A percentile compares a stretch with the other conserved stretches of the same genome.
phyloP scores from a whole-genome alignment of 179 eudicot genomes.

The Beta lomatogona region DNA sequence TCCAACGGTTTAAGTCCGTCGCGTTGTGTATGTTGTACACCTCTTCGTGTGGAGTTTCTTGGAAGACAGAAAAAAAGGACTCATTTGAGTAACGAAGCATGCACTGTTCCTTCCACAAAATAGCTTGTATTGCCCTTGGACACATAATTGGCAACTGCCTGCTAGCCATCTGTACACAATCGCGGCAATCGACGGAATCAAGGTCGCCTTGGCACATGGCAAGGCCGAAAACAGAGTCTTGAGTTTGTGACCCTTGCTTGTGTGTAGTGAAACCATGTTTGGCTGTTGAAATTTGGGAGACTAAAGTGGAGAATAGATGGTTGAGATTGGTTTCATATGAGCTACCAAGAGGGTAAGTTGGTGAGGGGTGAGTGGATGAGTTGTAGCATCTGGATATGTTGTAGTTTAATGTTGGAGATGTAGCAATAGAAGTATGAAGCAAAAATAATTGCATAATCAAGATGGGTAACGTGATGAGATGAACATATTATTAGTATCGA shows the following conservation, averaged over 20 bases:
- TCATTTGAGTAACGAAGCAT: slow-evolving; percentile 19
- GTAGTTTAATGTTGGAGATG: not conserved
- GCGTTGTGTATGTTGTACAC: no score
- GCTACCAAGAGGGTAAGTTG: not conserved
- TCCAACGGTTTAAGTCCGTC: not conserved
- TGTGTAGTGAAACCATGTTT: not conserved
- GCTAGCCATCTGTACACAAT: not conserved
- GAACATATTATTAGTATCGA: no score
- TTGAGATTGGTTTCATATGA: slow-evolving; percentile 13
- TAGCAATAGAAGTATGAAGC: not conserved
- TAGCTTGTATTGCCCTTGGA: slow-evolving; percentile 4
- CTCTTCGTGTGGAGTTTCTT: not conserved
- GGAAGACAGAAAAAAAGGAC: not conserved
- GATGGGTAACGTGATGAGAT: not conserved
- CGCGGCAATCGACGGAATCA: not conserved
- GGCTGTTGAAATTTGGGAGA: not conserved
- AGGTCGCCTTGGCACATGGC: slow-evolving; percentile 18
- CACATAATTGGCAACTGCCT: not conserved
- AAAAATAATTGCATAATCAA: not conserved
- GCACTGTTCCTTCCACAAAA: slow-evolving; percentile 20
- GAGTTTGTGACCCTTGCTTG: not conserved
- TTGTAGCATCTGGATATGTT: not conserved
- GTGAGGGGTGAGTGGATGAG: not conserved
- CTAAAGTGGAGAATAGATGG: not conserved
- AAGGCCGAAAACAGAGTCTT: slow-evolving; percentile 7